Base-by-base conservation (phyloP, 2,329 filamentous ascomycete species). In the Phyllosticta citriasiana region DNA sequence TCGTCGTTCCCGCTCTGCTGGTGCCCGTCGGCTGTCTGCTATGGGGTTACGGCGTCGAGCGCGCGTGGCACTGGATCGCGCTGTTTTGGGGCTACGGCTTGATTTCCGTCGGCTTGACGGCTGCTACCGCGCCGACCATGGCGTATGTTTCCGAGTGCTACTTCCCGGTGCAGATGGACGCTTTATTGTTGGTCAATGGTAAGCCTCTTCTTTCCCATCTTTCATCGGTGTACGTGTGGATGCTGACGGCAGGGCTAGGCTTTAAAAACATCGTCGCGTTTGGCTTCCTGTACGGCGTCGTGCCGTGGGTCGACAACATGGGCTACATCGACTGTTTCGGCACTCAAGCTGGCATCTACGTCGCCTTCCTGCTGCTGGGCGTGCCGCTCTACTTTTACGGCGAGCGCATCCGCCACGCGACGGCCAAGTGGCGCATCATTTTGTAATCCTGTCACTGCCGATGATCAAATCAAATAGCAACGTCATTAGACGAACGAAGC, bases 181-280 rank as follows among this genome's bases (percentile, higher is more conserved):
- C 72, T 2, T 63, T 75, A 24, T 62, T 74, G n/a, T 65, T 75
- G 6, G 70, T 74, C 12, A 73, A 75, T 54, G 73, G 72, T 40
- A 53, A 57, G 60, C 10, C n/a, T 25, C 33, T 27, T n/a, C 16
- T 10, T 52, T 8, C 5, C 27, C 27, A 6, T 30, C 50, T 40
- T 56, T 25, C 52, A 53, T 27, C 59, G 6, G 4, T 47, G 12
- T 25, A 25, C 16, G 8, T 16, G 47, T 12, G 9, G 9, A 14
- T 53, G 19, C 52, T 25, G 6, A 53, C 19, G 14, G 3, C 14
- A 16, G 6, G 2, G 51, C 24, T 27, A 63, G 72, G 73, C 1
- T 65, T 73, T n/a, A 77, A 76, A 67, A 79, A 80, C 62, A 72
- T 80, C 27, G 76, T 79, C 6, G 76, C 77, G 4, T 80, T 80